Percentiles rank a stretch among this genome's conserved stretches.
These are phyloP conservation scores for Patellaria atrata DNA, from an alignment of 495 filamentous ascomycete genomes.

Conservation along the genomic window DNA sequence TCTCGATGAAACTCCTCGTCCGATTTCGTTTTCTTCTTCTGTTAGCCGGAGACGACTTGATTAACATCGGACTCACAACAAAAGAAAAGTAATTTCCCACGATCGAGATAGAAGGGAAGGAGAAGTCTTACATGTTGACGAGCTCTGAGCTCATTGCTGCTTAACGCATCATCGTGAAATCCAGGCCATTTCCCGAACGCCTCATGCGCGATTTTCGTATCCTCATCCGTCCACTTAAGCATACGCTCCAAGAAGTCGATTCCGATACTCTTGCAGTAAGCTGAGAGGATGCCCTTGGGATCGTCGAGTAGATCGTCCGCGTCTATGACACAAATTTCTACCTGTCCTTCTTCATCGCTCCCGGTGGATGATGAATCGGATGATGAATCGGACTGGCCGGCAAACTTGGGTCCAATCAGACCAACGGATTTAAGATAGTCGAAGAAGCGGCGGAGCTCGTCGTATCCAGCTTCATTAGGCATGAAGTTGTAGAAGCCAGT, in stretches of 20 bases:
- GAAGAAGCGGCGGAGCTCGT: constrained; percentile 70
- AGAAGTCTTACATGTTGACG: constrained; percentile 54
- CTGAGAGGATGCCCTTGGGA: constrained; percentile 54
- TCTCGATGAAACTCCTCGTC: constrained; percentile 59
- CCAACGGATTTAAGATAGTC: constrained; percentile 55
- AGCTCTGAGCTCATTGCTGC: constrained; percentile 57
- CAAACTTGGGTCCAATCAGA: constrained; percentile 48
- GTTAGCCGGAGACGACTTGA: no score
- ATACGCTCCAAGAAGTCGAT: constrained; percentile 56
- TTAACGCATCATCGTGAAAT: constrained; percentile 88
- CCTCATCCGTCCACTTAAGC: constrained; percentile 66
- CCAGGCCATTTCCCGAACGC: constrained; percentile 93
- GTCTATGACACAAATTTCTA: constrained; percentile 77
- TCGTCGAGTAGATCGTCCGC: constrained; percentile 86
- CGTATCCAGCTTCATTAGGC: constrained; percentile 77
- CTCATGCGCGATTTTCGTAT: constrained; percentile 45
- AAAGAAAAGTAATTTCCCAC: constrained; percentile 1
- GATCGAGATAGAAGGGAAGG: background rate
- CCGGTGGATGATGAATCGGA: constrained; percentile 16
- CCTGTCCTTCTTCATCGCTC: constrained; percentile 19
- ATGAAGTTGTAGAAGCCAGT: constrained; percentile 82
- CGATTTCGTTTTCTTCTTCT: constrained; percentile 45
- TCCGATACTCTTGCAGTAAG: constrained; percentile 65
- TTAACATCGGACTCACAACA: constrained; percentile 2
- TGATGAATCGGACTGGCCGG: constrained; percentile 28